These are phyloP conservation scores for Tolypocladium cylindrosporum DNA, from an alignment of 2,329 filamentous ascomycete genomes.

Conservation along the genomic window DNA sequence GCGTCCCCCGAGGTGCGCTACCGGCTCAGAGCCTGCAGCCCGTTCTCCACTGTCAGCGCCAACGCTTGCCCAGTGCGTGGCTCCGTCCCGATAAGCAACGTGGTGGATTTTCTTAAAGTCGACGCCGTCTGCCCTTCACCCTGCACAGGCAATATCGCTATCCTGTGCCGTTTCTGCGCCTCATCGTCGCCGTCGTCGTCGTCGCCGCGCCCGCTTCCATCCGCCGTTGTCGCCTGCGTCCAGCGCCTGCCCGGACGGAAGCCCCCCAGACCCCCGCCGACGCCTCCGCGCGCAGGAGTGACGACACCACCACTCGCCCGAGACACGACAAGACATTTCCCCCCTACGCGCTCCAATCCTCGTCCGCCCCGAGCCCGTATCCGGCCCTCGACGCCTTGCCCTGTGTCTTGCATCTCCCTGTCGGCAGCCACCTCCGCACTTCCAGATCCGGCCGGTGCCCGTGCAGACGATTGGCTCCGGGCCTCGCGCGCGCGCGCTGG, in stretches of 20 bases:
- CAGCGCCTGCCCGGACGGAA: background rate
- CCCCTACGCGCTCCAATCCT: background rate
- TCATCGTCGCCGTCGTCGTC: too few relatives aligned
- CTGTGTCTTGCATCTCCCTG: background rate
- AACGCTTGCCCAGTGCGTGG: too few relatives aligned
- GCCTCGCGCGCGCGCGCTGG: background rate
- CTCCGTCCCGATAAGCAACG: background rate
- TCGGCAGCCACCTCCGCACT: background rate
- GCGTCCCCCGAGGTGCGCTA: background rate
- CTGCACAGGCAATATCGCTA: too few relatives aligned
- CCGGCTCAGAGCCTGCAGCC: background rate
- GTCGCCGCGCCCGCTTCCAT: too few relatives aligned
- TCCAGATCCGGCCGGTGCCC: background rate
- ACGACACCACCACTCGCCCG: background rate
- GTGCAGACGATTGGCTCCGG: background rate
- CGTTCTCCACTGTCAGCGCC: background rate
- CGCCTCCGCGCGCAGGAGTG: background rate
- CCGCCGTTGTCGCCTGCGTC: too few relatives aligned
- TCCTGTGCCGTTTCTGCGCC: too few relatives aligned
- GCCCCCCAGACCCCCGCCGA: background rate
- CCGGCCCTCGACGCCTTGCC: background rate
- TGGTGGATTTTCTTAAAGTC: background rate
- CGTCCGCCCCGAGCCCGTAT: background rate
- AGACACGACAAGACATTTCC: background rate
- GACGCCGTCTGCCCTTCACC: too few relatives aligned